phyloP scores from a whole-genome alignment of 371 early-diverging fungal species.

The Syncephalastrum sp. region DNA sequence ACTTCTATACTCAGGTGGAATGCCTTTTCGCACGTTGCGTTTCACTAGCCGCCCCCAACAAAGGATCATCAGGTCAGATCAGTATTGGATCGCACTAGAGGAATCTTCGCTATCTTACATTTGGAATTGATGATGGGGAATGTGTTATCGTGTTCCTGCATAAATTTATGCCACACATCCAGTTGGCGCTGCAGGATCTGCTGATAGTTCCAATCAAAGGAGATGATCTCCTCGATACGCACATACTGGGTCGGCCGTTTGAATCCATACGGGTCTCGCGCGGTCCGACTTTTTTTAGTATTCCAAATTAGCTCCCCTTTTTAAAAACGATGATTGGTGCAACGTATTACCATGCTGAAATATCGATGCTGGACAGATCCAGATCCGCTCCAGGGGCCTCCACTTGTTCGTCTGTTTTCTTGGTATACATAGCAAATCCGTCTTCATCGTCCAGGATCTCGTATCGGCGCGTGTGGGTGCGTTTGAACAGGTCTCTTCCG shows the following conservation, averaged over 20 bases:
- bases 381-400: not conserved
- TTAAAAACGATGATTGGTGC: constrained; percentile 5
- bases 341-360: not conserved
- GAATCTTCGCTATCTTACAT: constrained; percentile 29
- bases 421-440: too few relatives aligned
- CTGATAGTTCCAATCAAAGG: constrained; percentile 52
- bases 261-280: constrained; percentile 62
- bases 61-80: not conserved
- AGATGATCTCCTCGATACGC: constrained; percentile 36
- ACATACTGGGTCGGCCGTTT: constrained; percentile 54
- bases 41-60: constrained; percentile 2
- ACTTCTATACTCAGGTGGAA: constrained; percentile 1
- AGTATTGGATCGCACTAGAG: not conserved
- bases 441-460: too few relatives aligned
- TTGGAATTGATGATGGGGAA: constrained; percentile 48
- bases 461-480: too few relatives aligned
- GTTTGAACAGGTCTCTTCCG: too few relatives aligned
- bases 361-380: not conserved
- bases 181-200: constrained; percentile 44
- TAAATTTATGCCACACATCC: constrained; percentile 48
- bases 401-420: not conserved
- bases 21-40: constrained; percentile 10
- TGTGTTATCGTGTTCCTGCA: constrained; percentile 39
- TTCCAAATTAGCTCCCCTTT: too few relatives aligned
- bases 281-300: constrained; percentile 6